Evolutionary conservation across 2,329 filamentous ascomycete genomes (phyloP), one percentile per base, ranked within the genome.

Genomic region (Shiraia sp.): DNA sequence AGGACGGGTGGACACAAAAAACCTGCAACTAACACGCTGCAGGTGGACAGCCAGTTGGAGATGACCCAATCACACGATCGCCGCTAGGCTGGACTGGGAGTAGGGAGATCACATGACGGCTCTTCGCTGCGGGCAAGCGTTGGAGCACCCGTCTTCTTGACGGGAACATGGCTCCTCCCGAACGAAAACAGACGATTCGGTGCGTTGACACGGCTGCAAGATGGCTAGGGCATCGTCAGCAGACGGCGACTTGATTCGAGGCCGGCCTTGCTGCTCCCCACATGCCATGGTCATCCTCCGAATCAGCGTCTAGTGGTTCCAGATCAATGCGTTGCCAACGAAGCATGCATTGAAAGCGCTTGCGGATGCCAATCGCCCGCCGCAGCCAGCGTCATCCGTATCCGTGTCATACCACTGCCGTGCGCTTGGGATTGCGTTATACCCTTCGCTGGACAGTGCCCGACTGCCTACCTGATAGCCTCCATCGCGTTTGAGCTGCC

Each of bases 261-360:
- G 46, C 40, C 19, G 29, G 40, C 42, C 42, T 41, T 49, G 47
- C 49, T 45, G 34, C 43, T 50, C 57, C 51, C 61, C 58, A 57
- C 56, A 53, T 47, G 40, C 43, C 32, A 44, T 38, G 32, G 42
- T 34, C 36, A 28, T 40, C 4, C 33, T 42, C 57, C 61, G 51
- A 65, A 60, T 59, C 56, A 58, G 42, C 42, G 30, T 40, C 41
- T 30, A 32, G 15, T 29, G 40, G 41, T 45, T 44, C 25, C 25
- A 32, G 31, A 41, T 44, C 45, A 56, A 55, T 61, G 63, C 64
- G 60, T 52, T 65, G 65, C 64, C 64, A 67, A 57, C 65, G 45
- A 54, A 66, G 62, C 63, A 57, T 66, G 63, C 63, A 59, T 54
- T 47, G 40, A 40, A 45, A 55, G 58, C 59, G 57, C 56, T 59